These are phyloP conservation scores for Globisporangium parvum DNA, from an alignment of 352 stramenopile genomes.

Conservation along the genomic window DNA sequence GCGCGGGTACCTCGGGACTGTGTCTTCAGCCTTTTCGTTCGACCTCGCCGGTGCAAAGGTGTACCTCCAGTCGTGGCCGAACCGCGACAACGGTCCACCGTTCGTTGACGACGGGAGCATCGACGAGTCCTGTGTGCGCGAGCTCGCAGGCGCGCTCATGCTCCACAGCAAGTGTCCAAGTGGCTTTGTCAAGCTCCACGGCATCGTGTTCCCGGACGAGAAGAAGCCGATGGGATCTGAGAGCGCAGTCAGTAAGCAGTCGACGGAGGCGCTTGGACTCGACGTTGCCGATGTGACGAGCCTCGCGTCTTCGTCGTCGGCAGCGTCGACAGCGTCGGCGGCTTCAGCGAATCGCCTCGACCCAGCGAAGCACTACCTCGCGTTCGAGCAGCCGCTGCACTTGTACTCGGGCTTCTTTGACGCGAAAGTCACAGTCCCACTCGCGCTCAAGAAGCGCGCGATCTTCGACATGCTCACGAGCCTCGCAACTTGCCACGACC, in stretches of 20 bases:
- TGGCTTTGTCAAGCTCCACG: conserved; percentile 52
- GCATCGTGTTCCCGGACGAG: conserved; percentile 67
- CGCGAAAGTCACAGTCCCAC: conserved; percentile 35
- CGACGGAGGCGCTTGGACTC: conserved; percentile 18
- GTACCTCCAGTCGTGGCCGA: conserved; percentile 78
- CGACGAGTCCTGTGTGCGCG: conserved; percentile 45
- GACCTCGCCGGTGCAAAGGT: conserved; percentile 48
- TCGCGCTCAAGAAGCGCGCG: conserved; percentile 47
- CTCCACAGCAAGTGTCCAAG: conserved; percentile 36
- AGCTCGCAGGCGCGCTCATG: conserved; percentile 39
- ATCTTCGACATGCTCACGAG: conserved; percentile 69
- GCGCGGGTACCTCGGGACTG: conserved; percentile 42
- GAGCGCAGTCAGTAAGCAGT: neutral
- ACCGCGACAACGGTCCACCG: conserved; percentile 50
- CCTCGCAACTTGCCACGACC: conserved; percentile 58
- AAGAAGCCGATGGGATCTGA: conserved; percentile 15
- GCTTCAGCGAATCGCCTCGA: conserved; percentile 21
- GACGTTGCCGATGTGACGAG: neutral
- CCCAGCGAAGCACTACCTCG: conserved; percentile 57
- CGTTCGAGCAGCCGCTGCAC: conserved; percentile 75
- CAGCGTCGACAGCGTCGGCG: neutral
- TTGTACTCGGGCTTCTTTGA: conserved; percentile 74
- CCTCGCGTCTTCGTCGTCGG: no score
- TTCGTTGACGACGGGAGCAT: conserved; percentile 44
- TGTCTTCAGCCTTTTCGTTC: conserved; percentile 28